Evolutionary conservation across 331 rosid genomes (phyloP), one percentile per base, ranked within the genome.

Genomic region (Acacia concinna): DNA sequence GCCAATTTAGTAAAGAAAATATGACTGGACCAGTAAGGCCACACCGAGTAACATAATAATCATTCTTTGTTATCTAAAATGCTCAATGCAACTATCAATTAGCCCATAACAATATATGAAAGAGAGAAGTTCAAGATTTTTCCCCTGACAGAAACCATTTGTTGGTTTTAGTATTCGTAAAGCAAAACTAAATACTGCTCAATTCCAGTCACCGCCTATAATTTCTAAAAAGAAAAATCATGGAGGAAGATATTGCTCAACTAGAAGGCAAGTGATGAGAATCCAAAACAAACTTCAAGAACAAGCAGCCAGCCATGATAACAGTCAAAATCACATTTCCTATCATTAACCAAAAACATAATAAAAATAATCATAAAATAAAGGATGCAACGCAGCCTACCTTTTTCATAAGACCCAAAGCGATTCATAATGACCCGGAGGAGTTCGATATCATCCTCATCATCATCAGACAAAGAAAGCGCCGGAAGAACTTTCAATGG

Each of bases 361-460:
- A 31, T 11, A 12, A 20, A 4, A 37, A 25, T 12, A 1, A n/a
- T n/a, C n/a, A n/a, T n/a, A n/a, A n/a, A 64, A 17, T 2, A 74
- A n/a, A 23, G 23, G 38, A 72, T 1, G 27, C 46, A 21, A 8
- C 41, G 37, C 35, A 34, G 47, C 73, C 18, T 86, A 91, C 98
- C 92, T 52, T 37, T 60, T n/a, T 72, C 85, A 74, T 89, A 89
- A 37, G 86, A 60, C 0, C 89, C 62, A 71, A 92, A 91, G 40
- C 98, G 94, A 47, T 35, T 85, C 83, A 77, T 79, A 43, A 95
- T 84, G 10, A 94, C 88, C 2, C 88, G 91, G 2, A 85, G 86
- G 5, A 91, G 90, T 72, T 86, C 94, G 3, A 83, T 64, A 47
- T 95, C 99, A 41, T 95, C 97, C 21, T 83, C 94, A 12, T 87